These are phyloP conservation scores for Nematodospora valgi DNA, from an alignment of 805 yeast genomes.

Conservation along the genomic window DNA sequence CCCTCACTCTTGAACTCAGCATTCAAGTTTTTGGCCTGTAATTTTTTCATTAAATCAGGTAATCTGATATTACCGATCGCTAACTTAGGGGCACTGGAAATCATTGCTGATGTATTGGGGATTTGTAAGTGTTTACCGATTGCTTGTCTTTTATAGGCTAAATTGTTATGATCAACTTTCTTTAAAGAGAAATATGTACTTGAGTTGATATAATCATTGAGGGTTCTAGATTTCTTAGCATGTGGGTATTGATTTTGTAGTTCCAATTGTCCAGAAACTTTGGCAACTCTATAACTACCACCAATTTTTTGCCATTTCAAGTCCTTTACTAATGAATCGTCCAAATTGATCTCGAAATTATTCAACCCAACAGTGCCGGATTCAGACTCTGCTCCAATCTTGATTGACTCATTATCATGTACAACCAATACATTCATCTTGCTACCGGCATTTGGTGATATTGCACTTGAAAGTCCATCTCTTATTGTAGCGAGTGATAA, in stretches of 20 bases:
- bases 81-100: conserved; percentile 35
- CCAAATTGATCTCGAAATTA: conserved; percentile 61
- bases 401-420: conserved; percentile 36
- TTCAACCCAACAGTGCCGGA: conserved; percentile 26
- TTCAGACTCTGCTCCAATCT: conserved; percentile 49
- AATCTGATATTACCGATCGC: conserved; percentile 88
- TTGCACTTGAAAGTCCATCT: conserved; percentile 20
- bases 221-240: conserved; percentile 12
- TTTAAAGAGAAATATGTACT: conserved; percentile 30
- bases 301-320: conserved; percentile 82
- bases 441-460: conserved; percentile 10
- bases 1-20: conserved; percentile 96
- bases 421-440: conserved; percentile 31
- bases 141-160: conserved; percentile 12
- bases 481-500: conserved; percentile 30
- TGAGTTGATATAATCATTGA: conserved; percentile 26
- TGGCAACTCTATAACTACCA: conserved; percentile 79
- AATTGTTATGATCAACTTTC: conserved; percentile 16
- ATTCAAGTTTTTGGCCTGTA: conserved; percentile 54
- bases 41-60: conserved; percentile 69
- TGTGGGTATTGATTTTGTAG: conserved; percentile 16
- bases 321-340: conserved; percentile 55
- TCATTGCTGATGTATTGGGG: neutral
- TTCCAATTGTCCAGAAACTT: conserved; percentile 67
- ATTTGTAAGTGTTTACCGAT: conserved; percentile 3